Base-by-base conservation (phyloP, 306 rosid species). In the Dryas alaskensis region DNA sequence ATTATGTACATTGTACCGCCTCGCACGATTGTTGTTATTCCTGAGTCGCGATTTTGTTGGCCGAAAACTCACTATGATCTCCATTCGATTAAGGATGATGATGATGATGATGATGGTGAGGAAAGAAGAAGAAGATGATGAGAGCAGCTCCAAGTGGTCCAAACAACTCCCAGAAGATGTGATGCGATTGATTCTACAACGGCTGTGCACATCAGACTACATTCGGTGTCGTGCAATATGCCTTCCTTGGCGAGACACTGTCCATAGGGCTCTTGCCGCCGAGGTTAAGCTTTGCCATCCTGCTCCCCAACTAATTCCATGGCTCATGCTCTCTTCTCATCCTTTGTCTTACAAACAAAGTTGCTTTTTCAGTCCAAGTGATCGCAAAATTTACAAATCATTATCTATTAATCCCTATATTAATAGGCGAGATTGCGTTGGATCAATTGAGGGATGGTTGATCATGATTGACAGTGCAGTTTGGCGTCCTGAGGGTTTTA, bases 401-500 rank as follows among this genome's bases (percentile, higher is more conserved):
- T 19, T 19, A 19, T 19, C 19, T 19, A 19, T 19, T 19, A 19
- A 19, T 19, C 19, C 19, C 19, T 42, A 53, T 4, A 3, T 40
- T 9, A 43, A 4, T 48, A 10, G 51, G 0, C 31, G 27, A 9
- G 39, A 43, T 53, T 65, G 52, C 17, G 69, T 44, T 17, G 69
- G 69, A 42, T 65, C 52, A 17, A 19, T 65, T 9, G 52, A 65
- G 2, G 69, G 69, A 39, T 65, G 69, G 69, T 44, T 64, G 69
- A 64, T 64, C 27, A n/a, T 64, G 52, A 7, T 43, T 25, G 52
- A 61, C 8, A 53, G 59, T 17, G 59, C 16, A n/a, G 16, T 53
- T 53, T 53, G 27, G 59, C 27, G 27, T 53, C 59, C 25, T 4
- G 59, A 19, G 59, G 59, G 59, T 53, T 53, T 53, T n/a, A 16